Evolutionary conservation across 164 flowering plant genomes (phyloP), one percentile per base, ranked within the genome.

Genomic region (Umbellularia californica): DNA sequence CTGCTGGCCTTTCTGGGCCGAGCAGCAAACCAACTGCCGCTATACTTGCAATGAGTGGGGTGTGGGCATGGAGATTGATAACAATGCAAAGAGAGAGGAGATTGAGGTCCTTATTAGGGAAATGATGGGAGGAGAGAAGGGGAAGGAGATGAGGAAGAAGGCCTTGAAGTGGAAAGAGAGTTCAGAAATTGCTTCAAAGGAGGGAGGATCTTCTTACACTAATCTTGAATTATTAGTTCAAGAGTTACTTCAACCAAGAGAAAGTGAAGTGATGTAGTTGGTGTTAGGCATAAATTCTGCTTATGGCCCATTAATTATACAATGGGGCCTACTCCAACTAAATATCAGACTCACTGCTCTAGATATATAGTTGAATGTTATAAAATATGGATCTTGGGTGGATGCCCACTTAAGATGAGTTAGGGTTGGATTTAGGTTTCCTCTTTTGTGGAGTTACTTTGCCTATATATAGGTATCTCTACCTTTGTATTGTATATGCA

Each of bases 11-110:
- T 55, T 52, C 47, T 71, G 25, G 4, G 63, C 64, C 15, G 73
- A 71, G 2, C 73, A 71, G 23, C 73, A 24, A 15, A 71, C 64
- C 14, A 71, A 71, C 65, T 71, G 73, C 47, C 63, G 73, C 3
- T 72, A 55, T 72, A 23, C 17, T 50, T 60, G 67, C 51, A 72
- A 20, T 28, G 67, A 72, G 50, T 72, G 74, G 74, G 74, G 74
- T 13, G 33, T 72, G 1, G 74, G 74, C 6, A 72, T 72, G 74
- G 74, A 72, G 55, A 72, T 72, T 11, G 68, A 62, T 47, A 62
- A 28, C 24, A 25, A 30, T 27, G 74, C 63, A 2, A 72, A 60
- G 14, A 72, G 74, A 47, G 68, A 30, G 17, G 51, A 58, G 23
- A 24, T 69, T 2, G 71, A 69, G 71, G 22, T n/a, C 6, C 20